Percentiles rank a stretch among this genome's conserved stretches.
Evolutionary conservation across 2,329 filamentous ascomycete species (phyloP).

Genomic region (Daldinia sp.): DNA sequence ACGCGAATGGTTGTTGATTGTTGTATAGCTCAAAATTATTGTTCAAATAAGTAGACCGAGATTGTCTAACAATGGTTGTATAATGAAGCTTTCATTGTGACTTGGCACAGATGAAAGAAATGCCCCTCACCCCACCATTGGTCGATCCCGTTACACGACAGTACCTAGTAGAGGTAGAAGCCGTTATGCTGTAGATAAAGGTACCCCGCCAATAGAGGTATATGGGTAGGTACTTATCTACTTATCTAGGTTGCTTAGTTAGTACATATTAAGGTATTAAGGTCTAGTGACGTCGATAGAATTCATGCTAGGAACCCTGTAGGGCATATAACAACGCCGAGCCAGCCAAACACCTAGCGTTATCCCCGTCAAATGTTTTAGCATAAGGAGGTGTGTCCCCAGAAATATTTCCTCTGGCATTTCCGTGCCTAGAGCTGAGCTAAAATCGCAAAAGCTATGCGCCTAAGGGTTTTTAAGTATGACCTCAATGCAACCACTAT

Average conservation of each 20-base stretch:
- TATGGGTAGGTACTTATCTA: too few species aligned
- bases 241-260: too few species aligned
- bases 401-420: background rate
- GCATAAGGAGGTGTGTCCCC: too few species aligned
- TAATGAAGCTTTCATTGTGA: conserved; percentile 1
- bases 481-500: conserved; percentile 1
- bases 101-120: conserved; percentile 3
- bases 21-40: background rate
- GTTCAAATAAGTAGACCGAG: background rate
- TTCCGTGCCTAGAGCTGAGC: background rate
- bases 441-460: background rate
- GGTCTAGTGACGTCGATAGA: background rate
- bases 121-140: conserved; percentile 38
- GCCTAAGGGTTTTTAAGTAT: conserved; percentile 3
- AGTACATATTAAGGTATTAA: too few species aligned
- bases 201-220: background rate
- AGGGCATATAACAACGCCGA: too few species aligned
- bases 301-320: background rate
- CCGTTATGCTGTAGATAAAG: background rate
- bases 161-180: background rate
- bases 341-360: too few species aligned
- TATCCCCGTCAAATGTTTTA: too few species aligned
- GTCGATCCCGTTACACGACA: background rate
- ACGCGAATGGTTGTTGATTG: background rate
- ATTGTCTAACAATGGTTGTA: background rate